Conservation (phyloP, 768 basidiomycete species). For the Candolleomyces eurysporus region DNA sequence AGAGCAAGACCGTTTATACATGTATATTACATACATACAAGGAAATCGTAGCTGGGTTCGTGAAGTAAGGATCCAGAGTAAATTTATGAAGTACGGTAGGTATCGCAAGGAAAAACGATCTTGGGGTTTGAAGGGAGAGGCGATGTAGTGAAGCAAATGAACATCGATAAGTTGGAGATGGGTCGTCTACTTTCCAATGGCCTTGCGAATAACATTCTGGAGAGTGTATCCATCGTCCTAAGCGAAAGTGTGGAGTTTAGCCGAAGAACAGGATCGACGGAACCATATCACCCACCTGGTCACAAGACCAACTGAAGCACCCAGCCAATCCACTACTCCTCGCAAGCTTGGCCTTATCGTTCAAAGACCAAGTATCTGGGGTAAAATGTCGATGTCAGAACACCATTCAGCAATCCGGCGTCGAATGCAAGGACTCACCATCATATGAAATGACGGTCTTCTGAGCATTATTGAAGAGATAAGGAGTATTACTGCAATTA, state of each 20-base stretch:
- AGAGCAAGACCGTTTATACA: too few species aligned
- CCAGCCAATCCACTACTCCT: slow-evolving; percentile 48
- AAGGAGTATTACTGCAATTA: slow-evolving; percentile 68
- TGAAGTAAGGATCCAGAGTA: too few species aligned
- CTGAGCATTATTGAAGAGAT: slow-evolving; percentile 43
- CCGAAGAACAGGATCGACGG: not conserved
- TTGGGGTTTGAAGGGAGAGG: too few species aligned
- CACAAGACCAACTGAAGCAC: slow-evolving; percentile 55
- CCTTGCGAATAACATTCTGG: slow-evolving; percentile 43
- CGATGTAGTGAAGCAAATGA: too few species aligned
- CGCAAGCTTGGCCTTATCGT: slow-evolving; percentile 58
- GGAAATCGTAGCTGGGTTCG: too few species aligned
- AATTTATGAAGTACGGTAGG: too few species aligned
- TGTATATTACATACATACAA: too few species aligned
- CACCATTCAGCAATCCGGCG: not conserved
- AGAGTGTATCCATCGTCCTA: slow-evolving; percentile 46
- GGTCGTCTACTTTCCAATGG: slow-evolving; percentile 32
- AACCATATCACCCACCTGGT: slow-evolving; percentile 39
- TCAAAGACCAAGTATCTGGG: slow-evolving; percentile 38
- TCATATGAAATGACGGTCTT: slow-evolving; percentile 71
- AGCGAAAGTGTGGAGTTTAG: not conserved
- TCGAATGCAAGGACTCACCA: slow-evolving; percentile 43
- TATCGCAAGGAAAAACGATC: too few species aligned
- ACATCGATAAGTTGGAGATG: not conserved
- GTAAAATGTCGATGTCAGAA: not conserved